These are phyloP conservation scores for Vitellaria paradoxa DNA, from an alignment of 179 eudicot genomes.

Conservation along the genomic window DNA sequence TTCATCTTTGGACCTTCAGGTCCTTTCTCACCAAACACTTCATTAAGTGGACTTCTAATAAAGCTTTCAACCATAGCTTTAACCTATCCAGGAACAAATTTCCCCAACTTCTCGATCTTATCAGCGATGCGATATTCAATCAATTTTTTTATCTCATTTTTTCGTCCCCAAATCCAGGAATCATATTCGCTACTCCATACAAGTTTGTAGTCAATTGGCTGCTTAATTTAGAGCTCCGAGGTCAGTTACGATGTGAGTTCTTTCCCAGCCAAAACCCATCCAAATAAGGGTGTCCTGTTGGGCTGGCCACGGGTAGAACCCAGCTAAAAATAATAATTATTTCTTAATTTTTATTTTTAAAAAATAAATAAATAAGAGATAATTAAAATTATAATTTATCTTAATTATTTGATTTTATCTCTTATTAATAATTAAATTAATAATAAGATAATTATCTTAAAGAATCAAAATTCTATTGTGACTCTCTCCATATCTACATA, in stretches of 20 bases:
- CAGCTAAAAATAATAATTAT: too few relatives aligned
- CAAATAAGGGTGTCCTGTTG: slow-evolving; percentile 52
- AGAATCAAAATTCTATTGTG: too few relatives aligned
- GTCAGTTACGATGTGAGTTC: slow-evolving; percentile 27
- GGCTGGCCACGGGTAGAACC: slow-evolving; percentile 73
- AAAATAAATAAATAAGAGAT: too few relatives aligned
- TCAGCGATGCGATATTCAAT: slow-evolving; percentile 19
- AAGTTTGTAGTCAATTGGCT: slow-evolving; percentile 64
- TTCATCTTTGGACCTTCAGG: slow-evolving; percentile 50
- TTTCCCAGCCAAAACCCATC: slow-evolving; percentile 69
- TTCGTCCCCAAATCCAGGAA: slow-evolving; percentile 48
- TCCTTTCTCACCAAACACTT: slow-evolving; percentile 48
- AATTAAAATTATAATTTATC: too few relatives aligned
- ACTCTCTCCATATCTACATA: too few relatives aligned
- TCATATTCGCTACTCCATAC: slow-evolving; percentile 64
- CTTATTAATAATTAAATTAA: too few relatives aligned
- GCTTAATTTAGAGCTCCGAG: slow-evolving; percentile 28
- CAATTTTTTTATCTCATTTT: slow-evolving; percentile 7
- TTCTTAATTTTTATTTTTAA: too few relatives aligned
- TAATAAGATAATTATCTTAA: too few relatives aligned
- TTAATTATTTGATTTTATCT: too few relatives aligned
- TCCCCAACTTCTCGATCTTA: slow-evolving; percentile 29
- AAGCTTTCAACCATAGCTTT: slow-evolving; percentile 19
- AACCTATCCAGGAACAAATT: slow-evolving; percentile 31
- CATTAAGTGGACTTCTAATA: slow-evolving; percentile 26